phyloP scores from a whole-genome alignment of 2,329 filamentous ascomycete genomes.

The Waltergamsia citrina region DNA sequence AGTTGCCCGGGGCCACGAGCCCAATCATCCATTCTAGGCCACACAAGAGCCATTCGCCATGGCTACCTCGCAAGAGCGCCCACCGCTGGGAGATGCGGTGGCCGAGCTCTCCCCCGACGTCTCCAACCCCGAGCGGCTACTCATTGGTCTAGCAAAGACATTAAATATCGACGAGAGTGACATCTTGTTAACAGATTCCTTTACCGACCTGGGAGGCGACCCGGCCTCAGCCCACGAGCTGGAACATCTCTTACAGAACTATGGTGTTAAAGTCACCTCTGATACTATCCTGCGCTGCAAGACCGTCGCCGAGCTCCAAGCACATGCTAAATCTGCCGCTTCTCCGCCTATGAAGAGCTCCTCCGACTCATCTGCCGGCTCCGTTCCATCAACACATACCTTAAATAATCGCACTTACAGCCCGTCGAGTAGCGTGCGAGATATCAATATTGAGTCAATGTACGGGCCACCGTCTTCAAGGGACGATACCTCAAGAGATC shows the following conservation, averaged over 20 bases:
- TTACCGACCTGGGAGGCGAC: constrained; percentile 32
- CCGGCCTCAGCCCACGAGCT: constrained; percentile 8
- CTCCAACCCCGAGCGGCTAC: constrained; percentile 18
- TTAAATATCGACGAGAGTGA: constrained; percentile 20
- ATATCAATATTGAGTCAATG: background rate
- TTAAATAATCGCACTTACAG: background rate
- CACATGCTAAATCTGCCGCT: constrained; percentile 16
- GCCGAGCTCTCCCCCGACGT: constrained; percentile 11
- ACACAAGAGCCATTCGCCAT: background rate
- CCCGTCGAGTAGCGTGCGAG: background rate
- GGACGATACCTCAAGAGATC: too few species aligned
- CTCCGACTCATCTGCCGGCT: background rate
- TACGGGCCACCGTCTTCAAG: constrained; percentile 2
- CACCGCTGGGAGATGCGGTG: background rate
- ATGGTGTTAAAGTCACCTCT: constrained; percentile 20
- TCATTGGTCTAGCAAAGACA: constrained; percentile 23
- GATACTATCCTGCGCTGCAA: constrained; percentile 31
- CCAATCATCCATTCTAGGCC: background rate
- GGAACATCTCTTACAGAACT: background rate
- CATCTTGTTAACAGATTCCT: constrained; percentile 29
- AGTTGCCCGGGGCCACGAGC: background rate
- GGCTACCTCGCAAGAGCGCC: background rate
- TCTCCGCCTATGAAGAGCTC: background rate
- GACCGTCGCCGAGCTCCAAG: constrained; percentile 35
- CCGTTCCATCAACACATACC: background rate